Evolutionary conservation across 352 stramenopile genomes (phyloP), one percentile per base, ranked within the genome.

Genomic region (Globisporangium spiculum): DNA sequence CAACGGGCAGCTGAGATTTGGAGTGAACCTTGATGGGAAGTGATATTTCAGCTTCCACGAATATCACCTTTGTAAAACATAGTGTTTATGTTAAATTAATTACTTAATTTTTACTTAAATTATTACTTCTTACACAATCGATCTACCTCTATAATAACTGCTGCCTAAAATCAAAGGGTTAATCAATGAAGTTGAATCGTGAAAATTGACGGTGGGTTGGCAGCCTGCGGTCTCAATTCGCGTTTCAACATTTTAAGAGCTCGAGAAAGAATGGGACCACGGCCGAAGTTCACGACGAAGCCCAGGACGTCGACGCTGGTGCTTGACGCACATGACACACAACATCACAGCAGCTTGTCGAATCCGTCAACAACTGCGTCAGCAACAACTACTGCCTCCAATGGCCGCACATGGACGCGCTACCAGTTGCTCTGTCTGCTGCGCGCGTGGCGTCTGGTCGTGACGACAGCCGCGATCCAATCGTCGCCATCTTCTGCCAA

Each of bases 351-450:
- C 38, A 46, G 12, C 12, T 4, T 12, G 16, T 14, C 14, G 38
- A 46, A 16, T 4, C 12, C 22, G 22, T 56, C 16, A 18, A 44
- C 1, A 14, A 44, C 10, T 9, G 12, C 38, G 16, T 2, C 10
- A 6, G n/a, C 50, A 5, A 20, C 50, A 7, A 7, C 53, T 20
- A 18, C 10, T 3, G 24, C 52, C 4, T 27, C 22, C 9, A 24
- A 57, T 14, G 14, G 38, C 18, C 2, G 26, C 14, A 46, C 38
- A 10, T n/a, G 38, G 59, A 32, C 59, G 10, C 26, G 8, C 59
- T 8, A 41, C n/a, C 59, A 55, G 59, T 41, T 26, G 38, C 59
- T 34, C 24, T 30, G 59, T 18, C n/a, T 66, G 2, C 46, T 66
- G n/a, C 30, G 10, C 6, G 46, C 48, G 18, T 66, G 60, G 60